Conservation (phyloP, 2,329 filamentous ascomycete species). For the Anthostomella pinea region DNA sequence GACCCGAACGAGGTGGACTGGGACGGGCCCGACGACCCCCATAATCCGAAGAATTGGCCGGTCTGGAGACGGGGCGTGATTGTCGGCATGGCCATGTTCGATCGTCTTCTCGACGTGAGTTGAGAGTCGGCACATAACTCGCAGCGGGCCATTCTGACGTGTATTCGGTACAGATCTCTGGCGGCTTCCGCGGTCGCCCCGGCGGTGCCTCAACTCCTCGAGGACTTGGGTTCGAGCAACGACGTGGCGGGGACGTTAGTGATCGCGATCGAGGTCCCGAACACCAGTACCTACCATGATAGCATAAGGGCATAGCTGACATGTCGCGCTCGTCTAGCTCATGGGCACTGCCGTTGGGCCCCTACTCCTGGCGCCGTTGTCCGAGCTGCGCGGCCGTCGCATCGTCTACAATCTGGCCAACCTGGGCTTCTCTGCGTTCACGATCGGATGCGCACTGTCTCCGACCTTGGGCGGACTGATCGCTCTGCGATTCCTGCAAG, state of each 20-base stretch:
- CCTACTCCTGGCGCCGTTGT: conserved; percentile 1
- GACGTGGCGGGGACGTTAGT: no score
- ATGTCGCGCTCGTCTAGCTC: background rate
- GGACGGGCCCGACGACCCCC: conserved; percentile 54
- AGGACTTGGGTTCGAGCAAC: no score
- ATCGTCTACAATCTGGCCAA: background rate
- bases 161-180: no score
- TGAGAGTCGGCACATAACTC: no score
- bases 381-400: conserved; percentile 2
- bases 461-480: background rate
- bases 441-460: background rate
- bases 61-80: conserved; percentile 54
- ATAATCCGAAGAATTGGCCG: conserved; percentile 56
- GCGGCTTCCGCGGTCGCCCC: no score
- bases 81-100: conserved; percentile 52
- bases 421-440: background rate
- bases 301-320: conserved; percentile 36
- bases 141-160: no score
- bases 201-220: no score
- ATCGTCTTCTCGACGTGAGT: no score
- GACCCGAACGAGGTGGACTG: no score
- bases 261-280: conserved; percentile 53
- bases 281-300: conserved; percentile 33
- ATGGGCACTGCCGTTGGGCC: conserved; percentile 35
- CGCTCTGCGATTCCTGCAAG: conserved; percentile 1